Base-by-base conservation (phyloP, 1,284 basidiomycete species). In the Heliocybe sulcata region DNA sequence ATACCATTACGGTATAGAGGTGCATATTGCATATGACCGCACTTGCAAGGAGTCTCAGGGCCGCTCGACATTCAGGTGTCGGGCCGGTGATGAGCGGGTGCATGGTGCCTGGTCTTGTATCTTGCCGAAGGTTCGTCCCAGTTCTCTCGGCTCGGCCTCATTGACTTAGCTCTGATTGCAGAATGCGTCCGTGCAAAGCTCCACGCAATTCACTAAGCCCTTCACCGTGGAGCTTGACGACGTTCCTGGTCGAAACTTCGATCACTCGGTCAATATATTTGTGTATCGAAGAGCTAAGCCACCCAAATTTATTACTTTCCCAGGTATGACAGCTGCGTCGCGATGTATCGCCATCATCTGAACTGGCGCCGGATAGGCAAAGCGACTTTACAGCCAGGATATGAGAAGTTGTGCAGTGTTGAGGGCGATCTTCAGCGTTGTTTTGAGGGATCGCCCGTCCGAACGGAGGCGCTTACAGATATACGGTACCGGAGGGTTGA, bases 201-300 rank as follows among this genome's bases (percentile, higher is more conserved):
- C 11, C 3, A 54, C 49, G 31, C 38, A 54, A 45, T 56, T 56
- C 48, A 23, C 23, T 29, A 19, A 56, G 27, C 19, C 25, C 20
- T 56, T 45, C 29, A 2, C 12, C 25, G 9, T 49, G 2, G 26
- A 54, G 2, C 4, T 14, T 9, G 19, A 20, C 23, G 33, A 45
- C 16, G 35, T 14, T 2, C 53, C n/a, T 3, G n/a, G 20, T 49
- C 8, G 8, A 2, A 20, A 23, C 22, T 45, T 45, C 45, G 19
- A 25, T 2, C 20, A 47, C n/a, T 9, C 11, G 2, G 20, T 23
- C 14, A 33, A 31, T 14, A 49, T 57, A 23, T 57, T 25, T 35
- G 53, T 52, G n/a, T 57, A 57, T 55, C 56, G 56, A 19, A 16
- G 53, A 31, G 53, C 45, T 12, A 51, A 50, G 9, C 45, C 56